Conservation (phyloP, 2,329 filamentous ascomycete species). For the Teratosphaeria viscida region DNA sequence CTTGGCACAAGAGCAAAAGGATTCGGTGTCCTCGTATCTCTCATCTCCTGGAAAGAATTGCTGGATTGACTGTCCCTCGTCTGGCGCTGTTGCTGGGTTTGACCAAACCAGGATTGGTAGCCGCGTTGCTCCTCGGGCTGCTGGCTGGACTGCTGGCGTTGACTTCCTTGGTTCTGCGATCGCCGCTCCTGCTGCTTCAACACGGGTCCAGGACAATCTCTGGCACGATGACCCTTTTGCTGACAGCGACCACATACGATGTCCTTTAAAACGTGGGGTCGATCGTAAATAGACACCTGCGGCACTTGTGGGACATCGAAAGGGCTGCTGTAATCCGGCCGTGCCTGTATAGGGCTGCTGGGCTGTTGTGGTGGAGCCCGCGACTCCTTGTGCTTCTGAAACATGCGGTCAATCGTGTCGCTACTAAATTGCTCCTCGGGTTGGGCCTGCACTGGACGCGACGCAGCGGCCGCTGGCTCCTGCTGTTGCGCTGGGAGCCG, state of each 20-base stretch:
- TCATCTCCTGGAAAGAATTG: background rate
- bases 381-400: background rate
- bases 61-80: background rate
- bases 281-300: background rate
- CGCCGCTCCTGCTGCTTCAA: conserved; percentile 3
- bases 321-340: background rate
- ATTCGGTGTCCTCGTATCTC: background rate
- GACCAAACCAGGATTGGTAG: background rate
- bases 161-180: conserved; percentile 3
- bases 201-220: conserved; percentile 7
- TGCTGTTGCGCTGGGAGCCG: background rate
- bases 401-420: background rate
- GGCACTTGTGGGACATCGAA: background rate
- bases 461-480: conserved; percentile 2
- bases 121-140: background rate
- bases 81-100: background rate
- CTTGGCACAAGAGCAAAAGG: background rate
- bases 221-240: conserved; percentile 11
- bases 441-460: background rate
- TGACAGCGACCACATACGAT: conserved; percentile 9
- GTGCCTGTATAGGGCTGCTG: background rate
- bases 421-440: background rate
- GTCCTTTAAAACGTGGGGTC: background rate
- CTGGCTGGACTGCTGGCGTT: background rate
- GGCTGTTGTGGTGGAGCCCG: background rate